Evolutionary conservation across 2,329 filamentous ascomycete species (phyloP).

Genomic region (Fusarium equiseti): DNA sequence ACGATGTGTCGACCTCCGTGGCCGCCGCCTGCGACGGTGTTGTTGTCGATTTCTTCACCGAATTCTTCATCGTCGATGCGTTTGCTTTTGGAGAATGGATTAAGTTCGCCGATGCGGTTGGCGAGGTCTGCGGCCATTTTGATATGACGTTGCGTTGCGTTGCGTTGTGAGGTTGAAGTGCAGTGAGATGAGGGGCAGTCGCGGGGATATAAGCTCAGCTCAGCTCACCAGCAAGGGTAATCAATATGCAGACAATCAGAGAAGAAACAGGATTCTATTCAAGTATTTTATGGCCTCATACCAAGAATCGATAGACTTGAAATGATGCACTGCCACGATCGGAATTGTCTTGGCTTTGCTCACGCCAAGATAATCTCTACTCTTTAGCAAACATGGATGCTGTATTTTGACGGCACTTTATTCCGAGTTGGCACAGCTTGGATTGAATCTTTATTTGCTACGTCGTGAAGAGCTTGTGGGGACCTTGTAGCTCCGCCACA

Average conservation of each 20-base stretch:
- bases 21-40: slow-evolving; percentile 70
- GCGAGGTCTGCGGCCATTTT: slow-evolving; percentile 47
- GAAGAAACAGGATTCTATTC: background rate
- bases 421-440: slow-evolving; percentile 30
- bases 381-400: slow-evolving; percentile 15
- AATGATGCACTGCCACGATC: slow-evolving; percentile 33
- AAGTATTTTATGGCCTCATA: slow-evolving; percentile 9
- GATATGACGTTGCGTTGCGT: slow-evolving; percentile 15
- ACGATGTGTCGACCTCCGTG: slow-evolving; percentile 64
- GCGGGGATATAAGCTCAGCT: slow-evolving; percentile 19
- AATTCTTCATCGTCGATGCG: slow-evolving; percentile 52
- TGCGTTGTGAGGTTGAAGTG: slow-evolving; percentile 11
- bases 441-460: slow-evolving; percentile 25
- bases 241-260: too few relatives aligned
- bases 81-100: slow-evolving; percentile 45
- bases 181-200: slow-evolving; percentile 35
- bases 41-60: slow-evolving; percentile 50
- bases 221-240: background rate
- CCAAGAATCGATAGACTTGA: slow-evolving; percentile 9
- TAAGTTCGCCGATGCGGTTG: slow-evolving; percentile 47
- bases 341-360: slow-evolving; percentile 17
- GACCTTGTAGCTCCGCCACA: slow-evolving; percentile 39
- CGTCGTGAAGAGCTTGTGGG: slow-evolving; percentile 36
- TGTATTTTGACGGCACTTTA: slow-evolving; percentile 18
- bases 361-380: slow-evolving; percentile 12